Evolutionary conservation across 2,329 filamentous ascomycete genomes (phyloP).

Genomic region (Colletotrichum gigasporum): DNA sequence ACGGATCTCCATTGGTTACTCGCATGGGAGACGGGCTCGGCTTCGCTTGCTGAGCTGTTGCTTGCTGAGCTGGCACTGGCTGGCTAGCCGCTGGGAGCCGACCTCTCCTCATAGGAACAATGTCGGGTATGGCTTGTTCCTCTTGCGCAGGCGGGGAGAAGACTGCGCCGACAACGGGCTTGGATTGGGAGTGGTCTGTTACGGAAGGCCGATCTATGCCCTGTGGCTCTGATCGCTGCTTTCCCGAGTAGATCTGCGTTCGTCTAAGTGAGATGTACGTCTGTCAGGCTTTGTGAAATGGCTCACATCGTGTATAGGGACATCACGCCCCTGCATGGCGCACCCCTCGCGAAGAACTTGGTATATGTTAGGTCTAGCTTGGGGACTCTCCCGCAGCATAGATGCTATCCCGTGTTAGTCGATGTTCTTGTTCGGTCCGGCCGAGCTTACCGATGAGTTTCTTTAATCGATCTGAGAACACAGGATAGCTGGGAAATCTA

Average conservation of each 20-base stretch:
- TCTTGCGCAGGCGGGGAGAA: constrained; percentile 80
- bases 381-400: constrained; percentile 88
- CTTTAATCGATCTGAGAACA: constrained; percentile 90
- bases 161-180: constrained; percentile 79
- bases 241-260: constrained; percentile 74
- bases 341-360: constrained; percentile 90
- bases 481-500: constrained; percentile 87
- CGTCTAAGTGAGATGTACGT: constrained; percentile 29
- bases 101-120: constrained; percentile 93
- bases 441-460: constrained; percentile 77
- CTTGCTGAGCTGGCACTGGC: constrained; percentile 50
- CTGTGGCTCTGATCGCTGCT: constrained; percentile 71
- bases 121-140: constrained; percentile 81
- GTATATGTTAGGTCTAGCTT: constrained; percentile 88
- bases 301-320: constrained; percentile 89
- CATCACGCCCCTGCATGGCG: constrained; percentile 85
- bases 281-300: constrained; percentile 30
- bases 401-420: constrained; percentile 64
- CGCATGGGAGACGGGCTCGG: constrained; percentile 75
- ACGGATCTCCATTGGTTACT: constrained; percentile 81
- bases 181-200: constrained; percentile 60
- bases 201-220: constrained; percentile 60
- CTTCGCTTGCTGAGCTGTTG: too few species aligned
- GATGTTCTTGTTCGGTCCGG: constrained; percentile 14
- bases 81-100: constrained; percentile 63